These are phyloP conservation scores for Citrus mangshanensis DNA, from an alignment of 345 rosid species.

Conservation along the genomic window DNA sequence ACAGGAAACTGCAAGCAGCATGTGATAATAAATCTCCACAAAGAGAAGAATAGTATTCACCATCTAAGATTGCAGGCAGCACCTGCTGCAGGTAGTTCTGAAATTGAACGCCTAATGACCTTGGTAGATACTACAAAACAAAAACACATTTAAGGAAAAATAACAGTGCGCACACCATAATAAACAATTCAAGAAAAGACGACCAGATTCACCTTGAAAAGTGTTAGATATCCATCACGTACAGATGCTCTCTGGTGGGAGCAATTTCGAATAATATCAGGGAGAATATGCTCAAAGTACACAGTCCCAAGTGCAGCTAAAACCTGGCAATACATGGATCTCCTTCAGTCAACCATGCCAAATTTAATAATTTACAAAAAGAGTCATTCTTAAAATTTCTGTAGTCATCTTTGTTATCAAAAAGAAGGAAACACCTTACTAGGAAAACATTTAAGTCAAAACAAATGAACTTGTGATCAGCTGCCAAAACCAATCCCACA, in stretches of 20 bases:
- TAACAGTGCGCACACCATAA: background rate
- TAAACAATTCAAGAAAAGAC: background rate
- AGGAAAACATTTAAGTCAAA: background rate
- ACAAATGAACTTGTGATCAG: background rate
- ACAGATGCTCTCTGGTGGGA: constrained; percentile 91
- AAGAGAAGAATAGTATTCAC: constrained; percentile 30
- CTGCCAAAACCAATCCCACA: background rate
- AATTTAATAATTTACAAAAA: background rate
- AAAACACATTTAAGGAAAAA: constrained; percentile 8
- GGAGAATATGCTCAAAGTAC: constrained; percentile 79
- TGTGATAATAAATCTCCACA: background rate
- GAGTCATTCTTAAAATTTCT: background rate
- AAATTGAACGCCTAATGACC: constrained; percentile 90
- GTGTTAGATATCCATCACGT: constrained; percentile 97
- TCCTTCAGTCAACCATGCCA: background rate
- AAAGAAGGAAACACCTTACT: background rate
- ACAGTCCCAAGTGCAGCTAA: constrained; percentile 89
- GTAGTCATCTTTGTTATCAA: background rate
- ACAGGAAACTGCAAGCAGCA: background rate
- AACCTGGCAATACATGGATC: constrained; percentile 48
- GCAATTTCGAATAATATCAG: constrained; percentile 88
- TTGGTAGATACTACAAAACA: constrained; percentile 75
- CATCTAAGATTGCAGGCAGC: constrained; percentile 93
- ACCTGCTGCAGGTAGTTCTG: constrained; percentile 95
- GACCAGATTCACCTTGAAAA: constrained; percentile 70